Conservation (phyloP, 108 stramenopile genomes). For the Fistulifera solaris region DNA sequence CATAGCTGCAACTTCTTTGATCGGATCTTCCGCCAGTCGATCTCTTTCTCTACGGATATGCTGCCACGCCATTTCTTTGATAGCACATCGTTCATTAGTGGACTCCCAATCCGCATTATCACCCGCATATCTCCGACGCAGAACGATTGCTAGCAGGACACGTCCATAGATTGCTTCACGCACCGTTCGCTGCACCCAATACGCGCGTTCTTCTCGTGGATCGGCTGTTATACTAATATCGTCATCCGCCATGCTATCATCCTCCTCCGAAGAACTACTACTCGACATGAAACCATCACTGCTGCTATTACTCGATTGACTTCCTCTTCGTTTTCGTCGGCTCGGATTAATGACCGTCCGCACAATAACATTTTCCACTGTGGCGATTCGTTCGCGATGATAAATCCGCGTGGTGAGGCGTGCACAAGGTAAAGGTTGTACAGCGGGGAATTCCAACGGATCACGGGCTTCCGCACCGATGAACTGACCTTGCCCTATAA, state of each 20-base stretch:
- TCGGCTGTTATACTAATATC: background rate
- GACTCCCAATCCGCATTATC: slow-evolving; percentile 65
- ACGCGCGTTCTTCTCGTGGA: slow-evolving; percentile 29
- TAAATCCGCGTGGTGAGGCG: slow-evolving; percentile 63
- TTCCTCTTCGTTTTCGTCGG: background rate
- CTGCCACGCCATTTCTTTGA: slow-evolving; percentile 81
- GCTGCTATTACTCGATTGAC: slow-evolving; percentile 1
- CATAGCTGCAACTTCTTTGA: slow-evolving; percentile 83
- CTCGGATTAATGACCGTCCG: slow-evolving; percentile 19
- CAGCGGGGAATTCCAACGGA: slow-evolving; percentile 50
- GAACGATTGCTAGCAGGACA: slow-evolving; percentile 60
- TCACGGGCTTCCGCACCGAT: slow-evolving; percentile 14
- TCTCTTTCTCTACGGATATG: slow-evolving; percentile 53
- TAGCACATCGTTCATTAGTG: slow-evolving; percentile 60
- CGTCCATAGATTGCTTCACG: slow-evolving; percentile 78
- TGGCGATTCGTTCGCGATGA: slow-evolving; percentile 44
- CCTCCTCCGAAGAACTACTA: background rate
- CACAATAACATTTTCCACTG: slow-evolving; percentile 63
- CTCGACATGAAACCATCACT: background rate
- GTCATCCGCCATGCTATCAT: background rate
- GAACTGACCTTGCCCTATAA: slow-evolving; percentile 8
- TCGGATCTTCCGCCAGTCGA: slow-evolving; percentile 71
- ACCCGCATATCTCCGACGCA: slow-evolving; percentile 16
- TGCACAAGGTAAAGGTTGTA: slow-evolving; percentile 53
- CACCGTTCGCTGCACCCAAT: slow-evolving; percentile 75